Conservation (phyloP, 2,329 filamentous ascomycete genomes). For the Metarhizium sp. region DNA sequence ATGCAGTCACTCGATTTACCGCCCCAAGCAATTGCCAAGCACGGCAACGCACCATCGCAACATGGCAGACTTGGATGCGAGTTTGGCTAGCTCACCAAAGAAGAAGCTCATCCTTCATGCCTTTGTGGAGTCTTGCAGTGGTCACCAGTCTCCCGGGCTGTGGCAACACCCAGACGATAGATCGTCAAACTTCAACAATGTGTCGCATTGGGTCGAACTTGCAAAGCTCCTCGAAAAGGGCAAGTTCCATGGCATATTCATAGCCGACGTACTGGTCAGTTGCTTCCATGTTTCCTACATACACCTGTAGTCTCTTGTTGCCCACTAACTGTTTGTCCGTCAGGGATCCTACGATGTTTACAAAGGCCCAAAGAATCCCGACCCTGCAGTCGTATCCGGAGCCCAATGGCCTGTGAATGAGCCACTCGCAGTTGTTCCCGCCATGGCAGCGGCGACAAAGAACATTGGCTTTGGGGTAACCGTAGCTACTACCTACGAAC, state of each 20-base stretch:
- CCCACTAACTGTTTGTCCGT: not conserved
- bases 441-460: slow-evolving; percentile 59
- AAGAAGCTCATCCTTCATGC: slow-evolving; percentile 34
- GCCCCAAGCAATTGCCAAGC: not conserved
- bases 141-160: slow-evolving; percentile 36
- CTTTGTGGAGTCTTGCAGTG: slow-evolving; percentile 30
- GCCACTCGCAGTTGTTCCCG: slow-evolving; percentile 48
- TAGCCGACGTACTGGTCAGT: slow-evolving; percentile 45
- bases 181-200: slow-evolving; percentile 50
- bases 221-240: slow-evolving; percentile 45
- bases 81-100: slow-evolving; percentile 10
- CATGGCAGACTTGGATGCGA: not conserved
- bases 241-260: slow-evolving; percentile 14
- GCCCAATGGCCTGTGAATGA: slow-evolving; percentile 67
- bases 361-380: slow-evolving; percentile 40
- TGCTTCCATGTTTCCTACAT: not conserved
- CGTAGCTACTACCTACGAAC: slow-evolving; percentile 58
- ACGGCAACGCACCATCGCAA: not conserved
- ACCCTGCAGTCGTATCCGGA: slow-evolving; percentile 50
- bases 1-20: not conserved
- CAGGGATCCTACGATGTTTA: slow-evolving; percentile 60
- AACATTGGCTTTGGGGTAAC: slow-evolving; percentile 63
- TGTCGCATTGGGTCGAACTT: slow-evolving; percentile 51
- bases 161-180: slow-evolving; percentile 56
- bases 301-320: not conserved